Conservation (phyloP, 2,329 filamentous ascomycete species). For the Furcasterigmium furcatum region DNA sequence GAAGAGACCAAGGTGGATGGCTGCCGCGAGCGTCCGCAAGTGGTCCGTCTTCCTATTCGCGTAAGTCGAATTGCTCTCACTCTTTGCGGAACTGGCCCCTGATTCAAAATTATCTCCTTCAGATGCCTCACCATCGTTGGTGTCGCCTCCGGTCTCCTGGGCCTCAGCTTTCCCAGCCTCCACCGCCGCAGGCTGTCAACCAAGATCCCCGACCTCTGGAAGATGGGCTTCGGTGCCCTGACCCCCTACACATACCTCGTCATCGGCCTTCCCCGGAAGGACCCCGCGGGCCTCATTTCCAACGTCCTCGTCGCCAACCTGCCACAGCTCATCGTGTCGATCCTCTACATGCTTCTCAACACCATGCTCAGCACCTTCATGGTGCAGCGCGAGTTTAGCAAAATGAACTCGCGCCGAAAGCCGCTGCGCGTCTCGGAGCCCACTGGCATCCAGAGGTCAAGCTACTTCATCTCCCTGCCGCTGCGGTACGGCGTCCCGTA, state of each 20-base stretch:
- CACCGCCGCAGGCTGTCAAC: slow-evolving; percentile 11
- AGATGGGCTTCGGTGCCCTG: slow-evolving; percentile 23
- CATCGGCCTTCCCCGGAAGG: slow-evolving; percentile 16
- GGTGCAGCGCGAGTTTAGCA: slow-evolving; percentile 40
- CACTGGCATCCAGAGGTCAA: slow-evolving; percentile 33
- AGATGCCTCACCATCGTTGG: neutral
- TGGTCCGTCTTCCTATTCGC: too few species aligned
- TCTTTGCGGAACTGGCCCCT: too few species aligned
- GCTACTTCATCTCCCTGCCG: slow-evolving; percentile 41
- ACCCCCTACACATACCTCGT: slow-evolving; percentile 21
- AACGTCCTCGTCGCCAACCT: slow-evolving; percentile 39
- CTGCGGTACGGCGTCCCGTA: slow-evolving; percentile 39
- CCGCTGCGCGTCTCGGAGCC: slow-evolving; percentile 38
- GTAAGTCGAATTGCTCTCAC: too few species aligned
- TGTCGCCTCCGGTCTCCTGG: slow-evolving; percentile 7
- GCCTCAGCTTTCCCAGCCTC: slow-evolving; percentile 9
- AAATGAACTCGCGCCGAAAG: slow-evolving; percentile 28
- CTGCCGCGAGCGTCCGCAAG: too few species aligned
- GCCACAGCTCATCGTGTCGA: slow-evolving; percentile 41
- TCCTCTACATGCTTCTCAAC: slow-evolving; percentile 43
- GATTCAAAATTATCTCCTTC: too few species aligned
- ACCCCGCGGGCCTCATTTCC: slow-evolving; percentile 21
- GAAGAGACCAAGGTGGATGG: too few species aligned
- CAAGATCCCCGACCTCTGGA: slow-evolving; percentile 16
- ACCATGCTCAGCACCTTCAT: slow-evolving; percentile 41